These are phyloP conservation scores for Amborella trichopoda DNA, from an alignment of 164 flowering plant species.

Conservation along the genomic window DNA sequence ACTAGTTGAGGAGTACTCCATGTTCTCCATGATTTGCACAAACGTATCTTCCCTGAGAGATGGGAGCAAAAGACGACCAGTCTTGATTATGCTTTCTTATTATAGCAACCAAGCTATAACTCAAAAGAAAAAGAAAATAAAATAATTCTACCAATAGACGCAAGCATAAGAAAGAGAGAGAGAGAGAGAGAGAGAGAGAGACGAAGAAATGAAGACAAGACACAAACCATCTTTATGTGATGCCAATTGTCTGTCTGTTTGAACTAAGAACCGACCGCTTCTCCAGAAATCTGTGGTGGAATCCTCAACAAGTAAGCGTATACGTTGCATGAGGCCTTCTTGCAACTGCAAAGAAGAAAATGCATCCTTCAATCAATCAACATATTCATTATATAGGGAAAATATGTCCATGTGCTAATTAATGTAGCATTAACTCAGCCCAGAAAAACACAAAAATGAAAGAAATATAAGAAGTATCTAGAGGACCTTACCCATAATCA, in stretches of 20 bases:
- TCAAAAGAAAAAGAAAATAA: no score
- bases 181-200: background rate
- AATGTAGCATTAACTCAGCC: no score
- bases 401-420: no score
- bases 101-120: no score
- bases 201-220: background rate
- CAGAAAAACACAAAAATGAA: no score
- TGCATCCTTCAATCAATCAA: constrained; percentile 12
- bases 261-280: constrained; percentile 62
- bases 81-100: no score
- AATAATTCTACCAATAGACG: no score
- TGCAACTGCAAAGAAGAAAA: constrained; percentile 39
- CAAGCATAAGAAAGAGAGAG: no score
- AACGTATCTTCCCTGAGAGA: constrained; percentile 51
- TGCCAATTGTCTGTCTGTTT: constrained; percentile 48
- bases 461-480: no score
- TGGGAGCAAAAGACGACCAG: no score
- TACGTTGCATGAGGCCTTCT: constrained; percentile 35
- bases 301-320: constrained; percentile 35
- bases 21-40: constrained; percentile 60
- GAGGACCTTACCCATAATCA: no score
- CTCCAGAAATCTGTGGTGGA: constrained; percentile 61
- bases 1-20: constrained; percentile 65
- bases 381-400: background rate
- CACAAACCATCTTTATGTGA: constrained; percentile 65